Base-by-base conservation (phyloP, 495 filamentous ascomycete genomes). In the Mycothermus thermophilus region DNA sequence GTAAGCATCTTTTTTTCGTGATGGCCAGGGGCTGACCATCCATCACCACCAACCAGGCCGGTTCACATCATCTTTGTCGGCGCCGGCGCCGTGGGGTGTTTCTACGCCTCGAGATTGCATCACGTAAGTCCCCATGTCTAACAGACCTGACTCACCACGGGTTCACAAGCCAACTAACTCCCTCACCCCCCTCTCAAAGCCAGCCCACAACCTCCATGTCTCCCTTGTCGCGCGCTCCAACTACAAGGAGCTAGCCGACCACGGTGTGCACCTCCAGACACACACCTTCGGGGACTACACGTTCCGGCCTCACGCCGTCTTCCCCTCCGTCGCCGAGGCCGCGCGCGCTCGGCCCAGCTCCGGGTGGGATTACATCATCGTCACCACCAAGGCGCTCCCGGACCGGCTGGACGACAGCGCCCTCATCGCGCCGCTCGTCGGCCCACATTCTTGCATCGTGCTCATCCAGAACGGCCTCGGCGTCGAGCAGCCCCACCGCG, bases 401-500 rank as follows among this genome's bases (percentile, higher is more conserved):
- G 71, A 73, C 44, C 57, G 60, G 23, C 45, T 63, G 23, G 57
- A 62, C 18, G 64, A 72, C 24, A 44, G 60, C 11, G 51, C 52
- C 12, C 46, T 56, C 10, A 54, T 80, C 18, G 63, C 75, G 14
- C 41, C 43, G 2, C 63, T 77, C 7, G 67, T 72, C n/a, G 49
- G 69, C 0, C 51, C 60, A 1, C 50, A 60, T 48, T 59, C 52
- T 1, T 42, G 38, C 37, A 68, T 82, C 38, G 72, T 82, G 13
- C 56, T 82, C 21, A 74, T 80, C 32, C 77, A 82, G 40, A 82
- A 82, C 51, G 77, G 77, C 17, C 66, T 82, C 8, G 77, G 77
- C 17, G 75, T 80, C 17, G 77, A 82, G 38, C 67, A 67, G 8
- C 64, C 74, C 0, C 77, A 78, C 52, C 63, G 71, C 20, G 51